Percentiles rank a stretch among this genome's conserved stretches.
phyloP scores from a whole-genome alignment of 306 rosid species.

The Delonix regia region DNA sequence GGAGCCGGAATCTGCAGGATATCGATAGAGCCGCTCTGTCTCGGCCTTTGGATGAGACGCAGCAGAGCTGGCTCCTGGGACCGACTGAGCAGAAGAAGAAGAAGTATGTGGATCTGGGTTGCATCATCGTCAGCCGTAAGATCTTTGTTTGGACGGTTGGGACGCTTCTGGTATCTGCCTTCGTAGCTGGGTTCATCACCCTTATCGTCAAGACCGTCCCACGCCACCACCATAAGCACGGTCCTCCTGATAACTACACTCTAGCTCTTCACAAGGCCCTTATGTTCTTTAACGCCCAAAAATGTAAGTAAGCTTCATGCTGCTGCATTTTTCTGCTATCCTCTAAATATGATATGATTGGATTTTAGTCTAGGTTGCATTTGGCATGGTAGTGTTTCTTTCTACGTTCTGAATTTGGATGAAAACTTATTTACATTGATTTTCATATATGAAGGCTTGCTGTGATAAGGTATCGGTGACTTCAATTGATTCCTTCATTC shows the following conservation, averaged over 20 bases:
- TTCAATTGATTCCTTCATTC: background rate
- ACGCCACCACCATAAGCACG: slow-evolving; percentile 61
- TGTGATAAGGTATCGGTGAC: background rate
- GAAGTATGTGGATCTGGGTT: slow-evolving; percentile 95
- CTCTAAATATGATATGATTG: background rate
- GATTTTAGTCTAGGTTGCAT: background rate
- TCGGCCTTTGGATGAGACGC: slow-evolving; percentile 91
- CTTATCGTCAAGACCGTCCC: slow-evolving; percentile 90
- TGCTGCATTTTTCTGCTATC: background rate
- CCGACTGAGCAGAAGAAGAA: slow-evolving; percentile 98
- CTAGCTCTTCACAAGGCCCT: slow-evolving; percentile 94
- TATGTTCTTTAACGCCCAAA: slow-evolving; percentile 95
- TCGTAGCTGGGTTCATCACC: slow-evolving; percentile 72
- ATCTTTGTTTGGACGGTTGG: slow-evolving; percentile 92
- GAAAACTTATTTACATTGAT: background rate
- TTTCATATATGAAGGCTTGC: background rate
- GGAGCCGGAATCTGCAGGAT: slow-evolving; percentile 87
- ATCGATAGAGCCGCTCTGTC: slow-evolving; percentile 88
- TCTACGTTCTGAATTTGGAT: background rate
- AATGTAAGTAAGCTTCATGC: slow-evolving; percentile 51
- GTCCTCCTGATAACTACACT: slow-evolving; percentile 93
- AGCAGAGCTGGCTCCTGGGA: slow-evolving; percentile 95
- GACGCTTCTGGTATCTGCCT: slow-evolving; percentile 55
- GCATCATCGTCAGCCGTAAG: slow-evolving; percentile 94
- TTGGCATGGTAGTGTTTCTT: background rate